A percentile compares a stretch with the other conserved stretches of the same genome.
These are phyloP conservation scores for Venturia asperata DNA, from an alignment of 2,329 filamentous ascomycete genomes.

Conservation along the genomic window DNA sequence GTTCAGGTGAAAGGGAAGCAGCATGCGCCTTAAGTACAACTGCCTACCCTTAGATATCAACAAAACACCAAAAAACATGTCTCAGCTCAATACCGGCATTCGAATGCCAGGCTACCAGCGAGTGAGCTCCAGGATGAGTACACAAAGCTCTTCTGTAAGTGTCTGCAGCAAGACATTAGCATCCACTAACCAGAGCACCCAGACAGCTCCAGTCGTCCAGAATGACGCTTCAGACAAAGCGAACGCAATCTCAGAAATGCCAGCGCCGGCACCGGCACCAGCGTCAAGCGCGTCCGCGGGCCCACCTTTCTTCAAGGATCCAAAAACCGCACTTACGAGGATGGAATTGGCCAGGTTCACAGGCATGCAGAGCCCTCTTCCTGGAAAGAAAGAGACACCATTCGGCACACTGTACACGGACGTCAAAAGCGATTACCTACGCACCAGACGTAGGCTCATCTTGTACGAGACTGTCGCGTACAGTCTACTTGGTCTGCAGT, in stretches of 20 bases:
- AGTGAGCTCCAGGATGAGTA: constrained; percentile 7
- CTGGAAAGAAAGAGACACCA: background rate
- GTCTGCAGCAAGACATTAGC: too few species aligned
- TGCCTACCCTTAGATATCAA: background rate
- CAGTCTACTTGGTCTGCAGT: background rate
- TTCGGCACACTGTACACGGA: constrained; percentile 3
- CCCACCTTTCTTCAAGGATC: background rate
- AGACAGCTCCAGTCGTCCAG: background rate
- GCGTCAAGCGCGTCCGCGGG: background rate
- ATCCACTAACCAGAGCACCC: background rate
- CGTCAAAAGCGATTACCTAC: background rate
- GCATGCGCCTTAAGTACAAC: background rate
- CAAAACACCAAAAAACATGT: background rate
- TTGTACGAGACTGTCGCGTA: background rate
- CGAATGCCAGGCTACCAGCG: constrained; percentile 3
- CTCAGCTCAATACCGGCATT: constrained; percentile 6
- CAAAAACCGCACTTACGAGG: background rate
- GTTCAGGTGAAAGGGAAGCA: background rate
- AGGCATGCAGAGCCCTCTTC: constrained; percentile 3
- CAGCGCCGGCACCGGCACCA: background rate
- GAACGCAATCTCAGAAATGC: background rate
- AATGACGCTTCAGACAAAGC: background rate
- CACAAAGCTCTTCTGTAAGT: background rate
- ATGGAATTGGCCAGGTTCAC: background rate
- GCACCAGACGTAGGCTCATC: background rate